Base-by-base conservation (phyloP, 2,329 filamentous ascomycete genomes). In the Epichloe uncinata region DNA sequence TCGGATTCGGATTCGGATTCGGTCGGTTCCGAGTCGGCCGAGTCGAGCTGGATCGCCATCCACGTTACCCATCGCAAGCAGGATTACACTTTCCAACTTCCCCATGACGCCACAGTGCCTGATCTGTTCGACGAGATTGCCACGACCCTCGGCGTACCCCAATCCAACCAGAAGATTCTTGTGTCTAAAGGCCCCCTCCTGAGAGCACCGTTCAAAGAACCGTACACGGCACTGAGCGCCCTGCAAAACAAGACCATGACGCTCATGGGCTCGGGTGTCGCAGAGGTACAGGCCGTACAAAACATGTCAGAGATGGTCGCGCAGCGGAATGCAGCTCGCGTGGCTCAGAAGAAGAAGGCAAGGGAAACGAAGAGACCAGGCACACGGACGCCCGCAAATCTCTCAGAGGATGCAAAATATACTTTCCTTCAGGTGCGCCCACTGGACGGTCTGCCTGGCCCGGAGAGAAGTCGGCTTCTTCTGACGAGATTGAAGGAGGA, bases 361-460 rank as follows among this genome's bases (percentile, higher is more conserved):
- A 62, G 57, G 52, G 53, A n/a, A 18, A 48, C 50, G 45, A 22
- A 43, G 37, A 52, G 55, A 35, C 45, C 50, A 3, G 51, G 47
- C 18, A 50, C 49, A 6, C 41, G 45, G 3, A 13, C 36, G 11
- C 3, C 48, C 15, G 16, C 37, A 4, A 48, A 43, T 22, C 48
- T 52, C 52, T 60, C 60, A 62, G 79, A 80, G n/a, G 77, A 83
- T 52, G 70, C 73, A 18, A 73, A 72, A 52, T 95, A 95, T 69
- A 95, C 86, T 0, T 98, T 98, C 68, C 76, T 83, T 55, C 78
- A 79, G 0, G 73, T 97, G 1, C 77, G 81, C 1, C 86, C 90
- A 0, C 75, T 98, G 0, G 70, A 78, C 0, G 82, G 91, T 59
- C 81, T 97, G 0, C 88, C 89, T 0, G 77, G 84, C 49, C 84